Percentiles rank a stretch among this genome's conserved stretches.
Evolutionary conservation across 2,329 filamentous ascomycete species (phyloP).

Genomic region (Xylariaceae sp.): DNA sequence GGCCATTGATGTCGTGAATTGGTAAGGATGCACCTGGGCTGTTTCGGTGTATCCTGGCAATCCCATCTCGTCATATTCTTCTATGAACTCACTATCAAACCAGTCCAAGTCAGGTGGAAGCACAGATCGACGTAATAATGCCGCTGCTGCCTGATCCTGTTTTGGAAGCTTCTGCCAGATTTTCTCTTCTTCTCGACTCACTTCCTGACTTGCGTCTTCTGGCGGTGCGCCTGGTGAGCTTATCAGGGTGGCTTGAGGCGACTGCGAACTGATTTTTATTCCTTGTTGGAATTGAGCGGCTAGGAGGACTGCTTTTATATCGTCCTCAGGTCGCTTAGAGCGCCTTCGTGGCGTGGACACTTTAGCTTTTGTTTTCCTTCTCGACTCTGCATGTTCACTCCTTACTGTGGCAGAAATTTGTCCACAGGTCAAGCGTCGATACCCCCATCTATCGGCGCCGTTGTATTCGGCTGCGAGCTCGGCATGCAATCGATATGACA

Average conservation of each 20-base stretch:
- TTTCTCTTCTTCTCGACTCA: constrained; percentile 33
- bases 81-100: constrained; percentile 65
- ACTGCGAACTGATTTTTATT: background rate
- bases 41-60: constrained; percentile 65
- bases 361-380: constrained; percentile 23
- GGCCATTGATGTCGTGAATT: constrained; percentile 84
- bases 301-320: constrained; percentile 1
- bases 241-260: background rate
- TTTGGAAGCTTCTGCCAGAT: constrained; percentile 61
- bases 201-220: constrained; percentile 17
- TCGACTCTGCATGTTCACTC: constrained; percentile 24
- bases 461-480: constrained; percentile 81
- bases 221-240: constrained; percentile 3
- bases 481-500: constrained; percentile 79
- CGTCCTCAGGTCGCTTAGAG: constrained; percentile 29
- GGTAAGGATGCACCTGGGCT: constrained; percentile 87
- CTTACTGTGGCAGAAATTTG: constrained; percentile 40
- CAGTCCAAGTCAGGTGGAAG: constrained; percentile 80
- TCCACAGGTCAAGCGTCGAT: constrained; percentile 74
- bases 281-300: constrained; percentile 1
- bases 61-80: constrained; percentile 79
- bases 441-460: constrained; percentile 80
- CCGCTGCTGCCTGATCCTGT: constrained; percentile 46
- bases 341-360: constrained; percentile 20
- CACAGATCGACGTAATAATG: constrained; percentile 50